Evolutionary conservation across 2,329 filamentous ascomycete species (phyloP).

Genomic region (Colletotrichum somersetense): DNA sequence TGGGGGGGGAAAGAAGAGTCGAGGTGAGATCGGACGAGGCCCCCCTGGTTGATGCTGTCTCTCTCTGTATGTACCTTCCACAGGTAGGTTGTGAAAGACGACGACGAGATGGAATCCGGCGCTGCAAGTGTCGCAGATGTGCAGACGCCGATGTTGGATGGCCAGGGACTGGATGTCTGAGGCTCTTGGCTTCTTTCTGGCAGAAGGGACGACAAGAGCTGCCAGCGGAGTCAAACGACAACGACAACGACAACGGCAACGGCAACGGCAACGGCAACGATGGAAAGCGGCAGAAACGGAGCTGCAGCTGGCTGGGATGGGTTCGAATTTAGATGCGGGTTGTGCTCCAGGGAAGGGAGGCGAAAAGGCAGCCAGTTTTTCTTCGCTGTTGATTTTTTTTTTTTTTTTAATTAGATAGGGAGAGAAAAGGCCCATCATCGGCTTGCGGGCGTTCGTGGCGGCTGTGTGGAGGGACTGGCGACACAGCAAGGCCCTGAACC

Average conservation of each 20-base stretch:
- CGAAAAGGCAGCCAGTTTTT: slow-evolving; percentile 24
- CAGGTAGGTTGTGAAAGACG: not conserved
- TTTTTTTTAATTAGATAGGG: slow-evolving; percentile 17
- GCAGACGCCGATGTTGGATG: slow-evolving; percentile 26
- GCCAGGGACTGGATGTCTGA: slow-evolving; percentile 16
- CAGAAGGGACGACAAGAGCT: not conserved
- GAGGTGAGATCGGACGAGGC: slow-evolving; percentile 6
- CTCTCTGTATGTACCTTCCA: not conserved
- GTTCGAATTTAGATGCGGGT: slow-evolving; percentile 11
- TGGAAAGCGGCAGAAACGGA: not conserved
- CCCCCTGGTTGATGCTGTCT: not conserved
- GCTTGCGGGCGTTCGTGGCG: slow-evolving; percentile 32
- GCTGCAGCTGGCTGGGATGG: not conserved
- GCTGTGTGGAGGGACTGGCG: slow-evolving; percentile 31
- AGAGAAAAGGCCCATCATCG: slow-evolving; percentile 23
- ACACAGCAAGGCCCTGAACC: slow-evolving; percentile 9
- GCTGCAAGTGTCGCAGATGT: slow-evolving; percentile 24
- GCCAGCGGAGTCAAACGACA: not conserved
- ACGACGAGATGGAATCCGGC: slow-evolving; percentile 20
- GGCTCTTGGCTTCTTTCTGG: slow-evolving; percentile 29
- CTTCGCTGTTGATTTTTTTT: slow-evolving; percentile 11
- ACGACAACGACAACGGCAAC: not conserved
- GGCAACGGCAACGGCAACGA: too few relatives aligned
- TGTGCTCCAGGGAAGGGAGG: slow-evolving; percentile 16
- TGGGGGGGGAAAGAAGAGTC: slow-evolving; percentile 14